Conservation (phyloP, 2,329 filamentous ascomycete genomes). For the Dichotomopilus funicola region DNA sequence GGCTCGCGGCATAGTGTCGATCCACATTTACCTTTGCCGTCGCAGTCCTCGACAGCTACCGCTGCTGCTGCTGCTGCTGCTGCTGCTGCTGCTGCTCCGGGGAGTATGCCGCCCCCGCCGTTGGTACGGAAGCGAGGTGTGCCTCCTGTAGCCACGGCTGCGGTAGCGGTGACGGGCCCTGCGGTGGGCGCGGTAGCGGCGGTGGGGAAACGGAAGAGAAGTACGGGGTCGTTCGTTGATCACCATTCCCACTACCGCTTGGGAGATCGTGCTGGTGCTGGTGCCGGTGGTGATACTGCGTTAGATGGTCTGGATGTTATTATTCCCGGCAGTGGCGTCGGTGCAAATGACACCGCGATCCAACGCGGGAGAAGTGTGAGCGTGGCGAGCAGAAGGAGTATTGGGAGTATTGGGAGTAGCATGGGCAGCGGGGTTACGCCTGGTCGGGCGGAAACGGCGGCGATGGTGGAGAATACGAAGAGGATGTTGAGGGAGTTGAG, state of each 20-base stretch:
- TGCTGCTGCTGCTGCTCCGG: not conserved
- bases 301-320: not conserved
- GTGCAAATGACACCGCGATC: not conserved
- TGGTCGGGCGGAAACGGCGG: constrained; percentile 15
- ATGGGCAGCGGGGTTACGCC: not conserved
- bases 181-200: not conserved
- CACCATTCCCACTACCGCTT: too few species aligned
- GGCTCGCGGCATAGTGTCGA: constrained; percentile 4
- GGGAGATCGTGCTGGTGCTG: too few species aligned
- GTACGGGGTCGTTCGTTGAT: too few species aligned
- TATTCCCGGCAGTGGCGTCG: not conserved
- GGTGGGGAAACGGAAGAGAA: constrained; percentile 14
- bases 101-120: not conserved
- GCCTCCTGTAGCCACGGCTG: not conserved
- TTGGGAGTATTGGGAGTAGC: not conserved
- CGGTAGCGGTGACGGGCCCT: not conserved
- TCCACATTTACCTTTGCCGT: not conserved
- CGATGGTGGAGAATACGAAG: constrained; percentile 22
- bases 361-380: constrained; percentile 3
- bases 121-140: not conserved
- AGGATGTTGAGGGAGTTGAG: constrained; percentile 24
- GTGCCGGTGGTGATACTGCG: too few species aligned
- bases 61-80: not conserved
- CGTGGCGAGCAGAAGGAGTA: constrained; percentile 7
- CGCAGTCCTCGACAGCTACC: not conserved